phyloP scores from a whole-genome alignment of 2,329 filamentous ascomycete genomes.

The Atkinsonella hypoxylon region DNA sequence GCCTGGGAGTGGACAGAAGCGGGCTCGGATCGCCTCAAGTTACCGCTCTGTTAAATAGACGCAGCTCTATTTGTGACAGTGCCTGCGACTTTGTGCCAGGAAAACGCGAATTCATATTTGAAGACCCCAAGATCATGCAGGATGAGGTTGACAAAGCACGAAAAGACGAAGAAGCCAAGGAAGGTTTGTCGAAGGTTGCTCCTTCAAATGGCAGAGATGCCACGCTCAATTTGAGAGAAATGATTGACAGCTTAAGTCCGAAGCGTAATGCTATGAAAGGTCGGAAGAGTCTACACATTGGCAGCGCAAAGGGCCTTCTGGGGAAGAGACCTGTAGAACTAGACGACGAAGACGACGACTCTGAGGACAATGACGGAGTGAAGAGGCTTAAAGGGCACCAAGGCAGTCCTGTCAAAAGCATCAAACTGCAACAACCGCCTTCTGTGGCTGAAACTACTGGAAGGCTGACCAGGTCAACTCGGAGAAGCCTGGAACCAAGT shows the following conservation, averaged over 20 bases:
- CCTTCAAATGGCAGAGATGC: slow-evolving; percentile 43
- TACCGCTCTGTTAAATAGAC: slow-evolving; percentile 56
- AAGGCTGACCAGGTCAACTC: slow-evolving; percentile 37
- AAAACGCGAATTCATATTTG: slow-evolving; percentile 43
- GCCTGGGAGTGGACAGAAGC: slow-evolving; percentile 55
- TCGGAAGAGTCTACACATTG: slow-evolving; percentile 66
- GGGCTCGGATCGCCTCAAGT: slow-evolving; percentile 68
- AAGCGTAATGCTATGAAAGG: slow-evolving; percentile 56
- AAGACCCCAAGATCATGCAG: slow-evolving; percentile 51
- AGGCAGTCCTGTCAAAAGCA: slow-evolving; percentile 64
- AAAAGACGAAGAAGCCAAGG: slow-evolving; percentile 47
- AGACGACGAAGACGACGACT: slow-evolving; percentile 52
- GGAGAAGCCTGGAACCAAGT: slow-evolving; percentile 33
- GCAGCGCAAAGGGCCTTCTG: slow-evolving; percentile 59
- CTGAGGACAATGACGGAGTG: slow-evolving; percentile 45
- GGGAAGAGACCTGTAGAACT: slow-evolving; percentile 65
- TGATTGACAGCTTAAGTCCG: slow-evolving; percentile 68
- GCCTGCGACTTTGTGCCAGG: slow-evolving; percentile 51
- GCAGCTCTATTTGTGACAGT: slow-evolving; percentile 58
- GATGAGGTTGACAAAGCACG: slow-evolving; percentile 49
- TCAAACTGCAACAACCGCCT: slow-evolving; percentile 57
- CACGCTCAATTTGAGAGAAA: slow-evolving; percentile 58
- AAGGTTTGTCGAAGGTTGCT: slow-evolving; percentile 38
- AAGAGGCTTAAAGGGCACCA: slow-evolving; percentile 63
- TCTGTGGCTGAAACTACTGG: slow-evolving; percentile 56